A percentile compares a stretch with the other conserved stretches of the same genome.
Conservation (phyloP, 2,329 filamentous ascomycete species). For the Neofusicoccum ribis region DNA sequence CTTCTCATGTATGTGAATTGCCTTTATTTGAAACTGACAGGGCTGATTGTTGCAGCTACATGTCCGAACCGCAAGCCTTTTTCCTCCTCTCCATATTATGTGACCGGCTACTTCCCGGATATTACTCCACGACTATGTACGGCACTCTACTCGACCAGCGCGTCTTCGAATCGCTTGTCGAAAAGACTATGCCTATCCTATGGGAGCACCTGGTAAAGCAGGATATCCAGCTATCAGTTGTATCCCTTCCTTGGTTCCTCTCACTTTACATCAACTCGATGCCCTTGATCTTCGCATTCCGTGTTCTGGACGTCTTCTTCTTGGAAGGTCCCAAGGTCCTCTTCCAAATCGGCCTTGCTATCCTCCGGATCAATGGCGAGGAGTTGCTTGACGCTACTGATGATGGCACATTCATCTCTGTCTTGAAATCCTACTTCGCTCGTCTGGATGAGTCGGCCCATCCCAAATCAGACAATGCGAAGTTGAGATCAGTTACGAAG, state of each 20-base stretch:
- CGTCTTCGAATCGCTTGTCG: conserved; percentile 96
- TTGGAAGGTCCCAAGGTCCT: conserved; percentile 95
- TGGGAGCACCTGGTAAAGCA: conserved; percentile 98
- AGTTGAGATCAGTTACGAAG: conserved; percentile 86
- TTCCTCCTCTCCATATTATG: conserved; percentile 89
- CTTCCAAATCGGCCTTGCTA: conserved; percentile 96
- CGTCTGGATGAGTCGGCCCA: conserved; percentile 93
- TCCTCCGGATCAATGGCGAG: conserved; percentile 93
- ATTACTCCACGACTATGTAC: conserved; percentile 99
- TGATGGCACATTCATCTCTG: conserved; percentile 94
- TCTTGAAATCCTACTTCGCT: conserved; percentile 92
- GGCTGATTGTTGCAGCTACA: conserved; percentile 62
- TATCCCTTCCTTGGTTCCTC: conserved; percentile 96
- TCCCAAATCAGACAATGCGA: conserved; percentile 91
- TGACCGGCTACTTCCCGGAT: conserved; percentile 88
- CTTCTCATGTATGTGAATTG: conserved; percentile 69
- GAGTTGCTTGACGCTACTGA: conserved; percentile 90
- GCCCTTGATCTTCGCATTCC: conserved; percentile 95
- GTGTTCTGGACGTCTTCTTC: conserved; percentile 97
- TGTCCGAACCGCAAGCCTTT: conserved; percentile 94
- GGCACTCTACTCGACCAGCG: conserved; percentile 94
- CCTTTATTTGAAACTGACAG: background rate
- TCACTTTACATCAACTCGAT: conserved; percentile 99
- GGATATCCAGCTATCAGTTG: conserved; percentile 95
- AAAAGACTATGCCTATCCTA: conserved; percentile 96